A percentile compares a stretch with the other conserved stretches of the same genome.
These are phyloP conservation scores for Rhodamnia rubescens DNA, from an alignment of 345 rosid genomes.

Conservation along the genomic window DNA sequence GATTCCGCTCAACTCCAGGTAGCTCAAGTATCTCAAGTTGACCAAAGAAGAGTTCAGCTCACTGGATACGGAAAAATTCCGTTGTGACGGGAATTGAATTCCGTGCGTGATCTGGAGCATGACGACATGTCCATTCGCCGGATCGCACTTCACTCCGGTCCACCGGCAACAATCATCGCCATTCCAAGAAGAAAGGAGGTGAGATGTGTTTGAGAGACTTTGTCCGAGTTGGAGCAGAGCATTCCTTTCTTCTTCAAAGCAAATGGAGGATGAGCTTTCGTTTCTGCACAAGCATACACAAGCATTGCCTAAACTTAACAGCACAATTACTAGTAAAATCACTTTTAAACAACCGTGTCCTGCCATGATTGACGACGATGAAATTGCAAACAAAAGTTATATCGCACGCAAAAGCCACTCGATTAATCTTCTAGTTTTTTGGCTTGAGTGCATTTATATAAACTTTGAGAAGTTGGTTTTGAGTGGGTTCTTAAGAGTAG, in stretches of 20 bases:
- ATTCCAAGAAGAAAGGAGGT: background rate
- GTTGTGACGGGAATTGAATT: no score
- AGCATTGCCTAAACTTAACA: background rate
- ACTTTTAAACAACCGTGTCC: background rate
- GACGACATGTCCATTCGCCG: background rate
- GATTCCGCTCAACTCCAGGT: background rate
- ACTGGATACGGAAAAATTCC: background rate
- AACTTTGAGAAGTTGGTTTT: background rate
- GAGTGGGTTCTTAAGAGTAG: background rate
- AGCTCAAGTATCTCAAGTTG: background rate
- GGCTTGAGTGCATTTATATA: background rate
- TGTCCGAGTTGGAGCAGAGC: background rate
- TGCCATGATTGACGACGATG: background rate
- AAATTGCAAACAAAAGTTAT: background rate
- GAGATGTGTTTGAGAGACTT: background rate
- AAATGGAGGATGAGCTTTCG: background rate
- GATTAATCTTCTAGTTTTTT: background rate
- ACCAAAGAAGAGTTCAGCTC: background rate
- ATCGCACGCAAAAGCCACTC: background rate
- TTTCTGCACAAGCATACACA: background rate
- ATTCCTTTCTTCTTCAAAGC: background rate
- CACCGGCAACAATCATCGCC: background rate
- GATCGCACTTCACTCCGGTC: background rate
- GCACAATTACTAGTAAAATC: background rate
- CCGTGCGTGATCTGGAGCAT: background rate